Base-by-base conservation (phyloP, 345 rosid species). In the Citrus australasica region DNA sequence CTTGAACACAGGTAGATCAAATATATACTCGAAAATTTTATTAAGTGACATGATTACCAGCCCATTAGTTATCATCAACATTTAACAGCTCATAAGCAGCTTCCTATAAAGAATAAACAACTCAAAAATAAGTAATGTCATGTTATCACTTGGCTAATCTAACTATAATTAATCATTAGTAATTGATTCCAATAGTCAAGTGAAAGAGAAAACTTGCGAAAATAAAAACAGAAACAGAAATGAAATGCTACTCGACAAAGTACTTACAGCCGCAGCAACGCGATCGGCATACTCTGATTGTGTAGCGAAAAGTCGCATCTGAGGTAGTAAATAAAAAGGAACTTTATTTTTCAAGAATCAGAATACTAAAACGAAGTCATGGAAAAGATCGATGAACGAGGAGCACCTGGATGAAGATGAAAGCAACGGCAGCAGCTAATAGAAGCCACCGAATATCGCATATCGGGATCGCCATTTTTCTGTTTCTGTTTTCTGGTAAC, bases 401-500 rank as follows among this genome's bases (percentile, higher is more conserved):
- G n/a, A 7, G 59, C 28, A 95, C 99, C 96, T 95, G 99, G 83
- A 95, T 78, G 88, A 83, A 95, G 75, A 95, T 84, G 87, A 95
- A 95, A 46, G 85, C 88, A 78, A 84, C 56, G 24, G 93, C 97
- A 4, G 94, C 97, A 16, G 94, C 89, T 16, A 95, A 71, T 30
- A 95, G 94, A 81, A 95, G 98, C 78, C 84, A 87, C 60, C 98
- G 86, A 55, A 88, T 84, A 89, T 95, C 98, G 78, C 93, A 95
- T 37, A 83, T 33, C 25, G 83, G 69, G 84, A 79, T 85, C 33
- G 87, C 81, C 92, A 90, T 88, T 72, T 75, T 62, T 78, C n/a
- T 6, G 72, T 42, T 42, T 38, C 25, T 38, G 42, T 42, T 32
- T 51, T 76, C 63, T 2, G 69, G 13, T 2, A 73, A 32, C 67